Base-by-base conservation (phyloP, 257 asterid species). In the Striga asiatica region DNA sequence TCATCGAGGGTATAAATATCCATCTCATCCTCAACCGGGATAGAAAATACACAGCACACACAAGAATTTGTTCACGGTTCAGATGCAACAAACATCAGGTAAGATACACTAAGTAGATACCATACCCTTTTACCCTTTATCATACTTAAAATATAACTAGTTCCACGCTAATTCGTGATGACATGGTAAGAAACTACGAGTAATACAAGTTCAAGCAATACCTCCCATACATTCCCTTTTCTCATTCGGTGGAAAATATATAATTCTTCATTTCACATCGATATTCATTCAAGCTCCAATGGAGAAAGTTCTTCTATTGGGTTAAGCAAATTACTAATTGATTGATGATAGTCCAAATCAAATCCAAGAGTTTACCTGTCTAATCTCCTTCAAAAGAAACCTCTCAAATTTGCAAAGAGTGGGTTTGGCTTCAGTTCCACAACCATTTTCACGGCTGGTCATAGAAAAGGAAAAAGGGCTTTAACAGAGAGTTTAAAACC, bases 371-470 rank as follows among this genome's bases (percentile, higher is more conserved):
- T 22, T 48, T 61, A 83, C 93, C 88, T 80, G 81, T 28, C 27
- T 58, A 34, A 83, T 62, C 54, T 77, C 80, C 70, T 77, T 73
- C 69, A 83, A 55, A 49, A 69, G 80, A 60, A 78, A 73, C 65
- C 74, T 64, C 56, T 80, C 93, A 13, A 66, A 51, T 46, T 83
- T 82, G 21, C 89, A 20, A 85, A 80, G 23, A 83, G 84, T 58
- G 80, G 74, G 69, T 34, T 78, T 47, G 86, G 93, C 69, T 76
- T 78, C 66, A 83, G 89, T 70, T 83, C 86, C 57, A 80, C 78
- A 16, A 74, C 66, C 35, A 68, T 35, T 77, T 76, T 0, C 38
- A 32, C 38, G 19, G 14, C 20, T n/a, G n/a, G 8, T 20, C 61
- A 56, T 18, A 12, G 17, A 35, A 32, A 66, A 62, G 9, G 8